Base-by-base conservation (phyloP, 2,329 filamentous ascomycete genomes). In the Sporothrix dimorphospora region DNA sequence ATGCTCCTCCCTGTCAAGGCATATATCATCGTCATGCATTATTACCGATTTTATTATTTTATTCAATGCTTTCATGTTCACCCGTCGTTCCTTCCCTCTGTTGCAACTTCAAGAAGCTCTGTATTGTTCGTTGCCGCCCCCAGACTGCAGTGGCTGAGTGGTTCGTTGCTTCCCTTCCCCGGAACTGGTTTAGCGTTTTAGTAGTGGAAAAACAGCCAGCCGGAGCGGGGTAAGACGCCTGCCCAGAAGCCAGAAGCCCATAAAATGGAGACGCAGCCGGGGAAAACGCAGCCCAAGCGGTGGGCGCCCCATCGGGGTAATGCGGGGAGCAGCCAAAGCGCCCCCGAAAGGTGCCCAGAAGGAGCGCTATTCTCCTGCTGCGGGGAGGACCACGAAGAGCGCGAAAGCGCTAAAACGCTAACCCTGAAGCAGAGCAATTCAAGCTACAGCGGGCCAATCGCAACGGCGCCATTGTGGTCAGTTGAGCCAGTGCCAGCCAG, bases 231-330 rank as follows among this genome's bases (percentile, higher is more conserved):
- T 57, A 65, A 30, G 42, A 2, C 42, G 12, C 16, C 42, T 34
- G 30, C 30, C 30, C 30, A 34, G 30, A 34, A 14, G 9, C 38
- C 34, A 40, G 49, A 21, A 51, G 14, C 40, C 14, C 34, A 7
- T 42, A 61, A 70, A 57, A 45, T 69, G 65, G 65, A 68, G 65
- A 68, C 53, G 47, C 30, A 57, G 49, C 67, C 49, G 67, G 67
- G 67, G 67, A 69, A 57, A 57, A 24, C 34, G 12, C 34, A 57
- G 34, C 1, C 30, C 11, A 65, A 65, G 14, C 14, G n/a, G 59
- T 38, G 16, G 12, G 21, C 2, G 21, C 49, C 21, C 24, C 12
- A 66, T 53, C 47, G 69, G 69, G 69, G 69, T 71, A 71, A 66
- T 71, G 69, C 59, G 59, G 69, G 69, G 69, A 71, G 57, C 42